Evolutionary conservation across 2,329 filamentous ascomycete species (phyloP).

Genomic region (Claviceps quebecensis): DNA sequence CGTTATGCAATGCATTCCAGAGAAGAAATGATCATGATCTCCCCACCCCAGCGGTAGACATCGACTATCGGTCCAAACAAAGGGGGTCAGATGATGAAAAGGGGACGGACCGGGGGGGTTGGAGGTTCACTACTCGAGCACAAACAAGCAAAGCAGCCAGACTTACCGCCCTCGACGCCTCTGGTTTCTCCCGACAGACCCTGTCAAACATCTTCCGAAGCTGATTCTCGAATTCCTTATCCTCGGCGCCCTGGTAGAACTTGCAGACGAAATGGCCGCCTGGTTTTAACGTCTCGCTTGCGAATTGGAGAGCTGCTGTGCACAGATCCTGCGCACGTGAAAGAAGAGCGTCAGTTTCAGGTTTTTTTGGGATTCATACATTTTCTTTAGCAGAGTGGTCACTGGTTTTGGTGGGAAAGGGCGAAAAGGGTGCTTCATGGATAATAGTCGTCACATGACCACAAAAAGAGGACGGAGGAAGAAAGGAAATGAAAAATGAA

Average conservation of each 20-base stretch:
- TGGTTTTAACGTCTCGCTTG: slow-evolving; percentile 64
- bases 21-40: too few species aligned
- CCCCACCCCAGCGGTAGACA: neutral
- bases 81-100: neutral
- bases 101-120: neutral
- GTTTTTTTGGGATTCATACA: too few species aligned
- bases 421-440: too few species aligned
- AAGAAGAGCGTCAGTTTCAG: neutral
- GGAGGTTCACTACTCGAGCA: too few species aligned
- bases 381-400: too few species aligned
- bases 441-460: too few species aligned
- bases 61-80: neutral
- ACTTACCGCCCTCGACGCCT: slow-evolving; percentile 72
- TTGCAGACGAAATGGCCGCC: slow-evolving; percentile 94
- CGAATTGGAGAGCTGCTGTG: slow-evolving; percentile 69
- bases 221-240: slow-evolving; percentile 61
- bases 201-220: slow-evolving; percentile 65
- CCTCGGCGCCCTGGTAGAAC: slow-evolving; percentile 85
- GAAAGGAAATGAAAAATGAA: neutral
- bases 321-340: slow-evolving; percentile 61
- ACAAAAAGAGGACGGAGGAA: neutral
- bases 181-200: slow-evolving; percentile 80
- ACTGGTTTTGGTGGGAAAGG: too few species aligned
- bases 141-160: neutral
- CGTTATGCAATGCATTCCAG: too few species aligned